A percentile compares a stretch with the other conserved stretches of the same genome.
Evolutionary conservation across 495 filamentous ascomycete species (phyloP).

Genomic region (Rhizodiscina lignyota): DNA sequence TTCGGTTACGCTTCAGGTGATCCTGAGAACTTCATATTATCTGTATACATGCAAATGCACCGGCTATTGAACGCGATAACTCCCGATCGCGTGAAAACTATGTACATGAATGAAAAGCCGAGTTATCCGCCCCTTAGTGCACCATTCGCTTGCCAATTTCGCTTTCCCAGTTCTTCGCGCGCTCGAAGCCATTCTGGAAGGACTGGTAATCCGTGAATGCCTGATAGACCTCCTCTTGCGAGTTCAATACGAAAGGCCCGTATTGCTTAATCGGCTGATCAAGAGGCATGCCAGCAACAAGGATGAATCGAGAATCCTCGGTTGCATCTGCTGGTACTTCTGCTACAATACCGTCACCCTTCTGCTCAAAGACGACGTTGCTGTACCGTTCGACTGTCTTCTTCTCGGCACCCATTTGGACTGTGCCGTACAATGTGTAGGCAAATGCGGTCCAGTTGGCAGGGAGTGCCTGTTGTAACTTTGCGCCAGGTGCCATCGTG

Average conservation of each 20-base stretch:
- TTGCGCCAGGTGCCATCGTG: conserved; percentile 63
- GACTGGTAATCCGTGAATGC: conserved; percentile 80
- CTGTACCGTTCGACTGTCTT: conserved; percentile 52
- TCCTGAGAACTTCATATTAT: too few relatives aligned
- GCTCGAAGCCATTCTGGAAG: conserved; percentile 78
- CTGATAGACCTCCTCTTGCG: conserved; percentile 73
- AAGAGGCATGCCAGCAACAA: conserved; percentile 72
- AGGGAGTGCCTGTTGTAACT: conserved; percentile 55
- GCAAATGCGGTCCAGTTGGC: conserved; percentile 82
- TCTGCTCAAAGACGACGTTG: conserved; percentile 77
- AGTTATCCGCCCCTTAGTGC: too few relatives aligned
- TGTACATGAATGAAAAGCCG: too few relatives aligned
- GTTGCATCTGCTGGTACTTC: conserved; percentile 53
- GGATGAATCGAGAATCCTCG: conserved; percentile 49
- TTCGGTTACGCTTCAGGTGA: too few relatives aligned
- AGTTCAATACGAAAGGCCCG: conserved; percentile 80
- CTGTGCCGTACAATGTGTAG: conserved; percentile 59
- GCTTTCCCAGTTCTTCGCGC: conserved; percentile 66
- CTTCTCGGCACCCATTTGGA: conserved; percentile 45
- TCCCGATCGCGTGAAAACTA: too few relatives aligned
- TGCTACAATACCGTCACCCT: conserved; percentile 56
- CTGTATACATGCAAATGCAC: too few relatives aligned
- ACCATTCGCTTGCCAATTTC: conserved; percentile 84
- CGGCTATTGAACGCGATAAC: too few relatives aligned
- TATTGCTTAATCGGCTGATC: conserved; percentile 94